These are phyloP conservation scores for Globisporangium apiculatum DNA, from an alignment of 352 stramenopile genomes.

Conservation along the genomic window DNA sequence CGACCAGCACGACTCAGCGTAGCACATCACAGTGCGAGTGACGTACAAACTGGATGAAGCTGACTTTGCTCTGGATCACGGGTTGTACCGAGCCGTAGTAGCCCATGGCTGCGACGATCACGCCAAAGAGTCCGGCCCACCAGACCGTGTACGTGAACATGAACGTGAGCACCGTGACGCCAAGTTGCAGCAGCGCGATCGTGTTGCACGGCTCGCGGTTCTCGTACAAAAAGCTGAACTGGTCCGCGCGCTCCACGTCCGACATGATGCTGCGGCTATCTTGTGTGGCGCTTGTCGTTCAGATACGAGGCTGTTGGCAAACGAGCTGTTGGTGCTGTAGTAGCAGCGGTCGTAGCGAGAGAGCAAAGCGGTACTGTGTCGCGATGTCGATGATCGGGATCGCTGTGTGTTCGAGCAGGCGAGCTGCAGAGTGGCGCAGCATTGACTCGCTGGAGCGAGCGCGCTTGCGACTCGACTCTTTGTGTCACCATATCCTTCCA, in stretches of 20 bases:
- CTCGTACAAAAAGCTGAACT: slow-evolving; percentile 80
- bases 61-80: slow-evolving; percentile 85
- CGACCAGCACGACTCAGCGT: too few species aligned
- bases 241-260: slow-evolving; percentile 59
- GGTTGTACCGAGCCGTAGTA: slow-evolving; percentile 80
- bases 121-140: slow-evolving; percentile 69
- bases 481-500: slow-evolving; percentile 8
- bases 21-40: too few species aligned
- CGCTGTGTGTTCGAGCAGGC: neutral
- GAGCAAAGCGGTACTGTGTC: neutral
- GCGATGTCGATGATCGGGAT: neutral
- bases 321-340: neutral
- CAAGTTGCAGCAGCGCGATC: slow-evolving; percentile 70
- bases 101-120: slow-evolving; percentile 73
- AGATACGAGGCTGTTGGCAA: neutral
- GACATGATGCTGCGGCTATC: slow-evolving; percentile 28
- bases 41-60: slow-evolving; percentile 84
- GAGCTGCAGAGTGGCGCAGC: neutral
- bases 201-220: slow-evolving; percentile 79
- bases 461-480: neutral
- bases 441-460: neutral
- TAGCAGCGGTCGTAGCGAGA: too few species aligned
- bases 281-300: neutral
- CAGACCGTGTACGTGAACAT: slow-evolving; percentile 79
- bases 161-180: slow-evolving; percentile 60